Evolutionary conservation across 148 eudicot species (phyloP).

Genomic region (Nepenthes mirabilis): DNA sequence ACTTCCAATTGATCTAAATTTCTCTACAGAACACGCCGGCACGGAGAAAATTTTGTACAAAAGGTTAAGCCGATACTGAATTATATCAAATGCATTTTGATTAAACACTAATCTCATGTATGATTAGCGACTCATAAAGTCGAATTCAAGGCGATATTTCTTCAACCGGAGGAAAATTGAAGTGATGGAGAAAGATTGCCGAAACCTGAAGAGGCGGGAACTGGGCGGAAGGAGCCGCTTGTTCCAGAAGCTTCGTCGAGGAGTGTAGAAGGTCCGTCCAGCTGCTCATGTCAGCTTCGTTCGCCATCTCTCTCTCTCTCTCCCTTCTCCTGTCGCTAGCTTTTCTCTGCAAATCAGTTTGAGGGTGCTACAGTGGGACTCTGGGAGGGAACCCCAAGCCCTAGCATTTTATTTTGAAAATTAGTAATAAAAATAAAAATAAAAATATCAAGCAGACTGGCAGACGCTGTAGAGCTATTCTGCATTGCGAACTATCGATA

Average conservation of each 20-base stretch:
- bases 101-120: neutral
- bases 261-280: slow-evolving; percentile 88
- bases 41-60: neutral
- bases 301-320: slow-evolving; percentile 39
- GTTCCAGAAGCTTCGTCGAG: slow-evolving; percentile 86
- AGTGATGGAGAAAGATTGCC: neutral
- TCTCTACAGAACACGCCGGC: slow-evolving; percentile 29
- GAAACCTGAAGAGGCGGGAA: slow-evolving; percentile 93
- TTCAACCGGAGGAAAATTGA: neutral
- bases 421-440: no score
- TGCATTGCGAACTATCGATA: no score
- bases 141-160: no score
- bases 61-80: no score
- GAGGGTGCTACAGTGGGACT: no score
- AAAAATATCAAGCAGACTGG: no score
- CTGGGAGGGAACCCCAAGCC: no score
- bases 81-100: neutral
- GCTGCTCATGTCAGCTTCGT: slow-evolving; percentile 74
- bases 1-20: slow-evolving; percentile 93
- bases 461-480: no score
- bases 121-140: neutral
- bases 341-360: no score
- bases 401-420: no score
- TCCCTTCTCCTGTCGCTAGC: no score
- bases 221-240: slow-evolving; percentile 93